Conservation (phyloP, 176 grass and related monocot species). For the Saccharum officinarum region DNA sequence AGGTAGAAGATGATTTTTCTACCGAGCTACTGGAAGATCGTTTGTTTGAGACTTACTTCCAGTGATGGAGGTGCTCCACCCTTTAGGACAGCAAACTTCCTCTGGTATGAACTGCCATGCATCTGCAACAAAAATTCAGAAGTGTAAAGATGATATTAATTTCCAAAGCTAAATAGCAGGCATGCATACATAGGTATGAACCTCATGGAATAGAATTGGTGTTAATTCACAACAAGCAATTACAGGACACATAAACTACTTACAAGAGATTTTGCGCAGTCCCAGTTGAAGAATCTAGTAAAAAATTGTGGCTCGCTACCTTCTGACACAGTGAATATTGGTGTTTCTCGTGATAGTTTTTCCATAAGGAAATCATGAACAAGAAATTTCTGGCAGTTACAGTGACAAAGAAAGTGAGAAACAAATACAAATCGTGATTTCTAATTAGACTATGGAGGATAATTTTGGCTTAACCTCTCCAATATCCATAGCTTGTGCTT, state of each 20-base stretch:
- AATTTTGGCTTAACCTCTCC: slow-evolving; percentile 61
- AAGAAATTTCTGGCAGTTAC: slow-evolving; percentile 80
- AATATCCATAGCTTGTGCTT: slow-evolving; percentile 75
- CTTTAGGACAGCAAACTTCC: slow-evolving; percentile 80
- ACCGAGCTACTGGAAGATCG: background rate
- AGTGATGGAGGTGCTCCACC: slow-evolving; percentile 51
- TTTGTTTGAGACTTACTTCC: slow-evolving; percentile 55
- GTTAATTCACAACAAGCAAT: background rate
- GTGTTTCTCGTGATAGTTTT: slow-evolving; percentile 78
- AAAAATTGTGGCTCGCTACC: slow-evolving; percentile 86
- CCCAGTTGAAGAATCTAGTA: slow-evolving; percentile 94
- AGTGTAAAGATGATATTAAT: slow-evolving; percentile 6
- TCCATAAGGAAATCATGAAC: slow-evolving; percentile 79
- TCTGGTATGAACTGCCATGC: slow-evolving; percentile 98
- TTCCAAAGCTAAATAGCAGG: background rate
- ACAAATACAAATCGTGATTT: background rate
- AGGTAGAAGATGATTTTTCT: background rate
- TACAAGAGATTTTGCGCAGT: slow-evolving; percentile 79
- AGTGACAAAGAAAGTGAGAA: slow-evolving; percentile 3
- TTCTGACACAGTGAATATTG: slow-evolving; percentile 73
- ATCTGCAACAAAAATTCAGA: slow-evolving; percentile 62
- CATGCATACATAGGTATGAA: background rate
- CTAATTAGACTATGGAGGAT: background rate
- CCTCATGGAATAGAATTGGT: background rate
- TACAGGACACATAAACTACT: slow-evolving; percentile 30